Percentiles rank a stretch among this genome's conserved stretches.
Evolutionary conservation across 371 early-diverging fungal genomes (phyloP).

Genomic region (Mucor mucedo): DNA sequence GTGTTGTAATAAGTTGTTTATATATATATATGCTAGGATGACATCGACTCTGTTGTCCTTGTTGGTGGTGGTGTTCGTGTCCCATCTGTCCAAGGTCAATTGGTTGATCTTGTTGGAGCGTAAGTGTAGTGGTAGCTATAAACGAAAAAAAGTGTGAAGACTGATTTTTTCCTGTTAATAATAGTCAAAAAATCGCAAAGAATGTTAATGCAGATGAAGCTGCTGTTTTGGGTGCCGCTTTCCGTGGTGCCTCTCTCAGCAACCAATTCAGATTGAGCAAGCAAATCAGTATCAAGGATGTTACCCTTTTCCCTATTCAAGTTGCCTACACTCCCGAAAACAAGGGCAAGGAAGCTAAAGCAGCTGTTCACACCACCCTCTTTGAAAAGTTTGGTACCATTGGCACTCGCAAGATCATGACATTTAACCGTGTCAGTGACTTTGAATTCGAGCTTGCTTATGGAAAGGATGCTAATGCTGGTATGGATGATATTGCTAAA

Average conservation of each 20-base stretch:
- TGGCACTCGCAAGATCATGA: slow-evolving; percentile 84
- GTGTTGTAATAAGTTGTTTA: neutral
- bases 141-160: no score
- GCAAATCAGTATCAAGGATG: slow-evolving; percentile 86
- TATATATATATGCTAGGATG: slow-evolving; percentile 31
- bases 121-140: slow-evolving; percentile 32
- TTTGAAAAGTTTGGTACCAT: slow-evolving; percentile 70
- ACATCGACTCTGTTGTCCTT: slow-evolving; percentile 87
- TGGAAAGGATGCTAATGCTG: slow-evolving; percentile 42
- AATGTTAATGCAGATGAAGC: slow-evolving; percentile 97
- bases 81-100: slow-evolving; percentile 78
- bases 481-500: slow-evolving; percentile 55
- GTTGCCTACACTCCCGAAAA: slow-evolving; percentile 72
- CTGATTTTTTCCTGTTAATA: neutral
- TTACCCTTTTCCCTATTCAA: slow-evolving; percentile 78
- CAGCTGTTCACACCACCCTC: slow-evolving; percentile 54
- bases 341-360: slow-evolving; percentile 30
- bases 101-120: slow-evolving; percentile 79
- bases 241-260: slow-evolving; percentile 87
- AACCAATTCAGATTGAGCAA: slow-evolving; percentile 84
- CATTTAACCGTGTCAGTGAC: slow-evolving; percentile 80
- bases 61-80: slow-evolving; percentile 94
- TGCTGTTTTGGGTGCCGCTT: slow-evolving; percentile 91
- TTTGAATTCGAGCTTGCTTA: slow-evolving; percentile 79
- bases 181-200: slow-evolving; percentile 84